These are phyloP conservation scores for Chlamydomonas schloesseri DNA, from an alignment of 139 green algal genomes.

Conservation along the genomic window DNA sequence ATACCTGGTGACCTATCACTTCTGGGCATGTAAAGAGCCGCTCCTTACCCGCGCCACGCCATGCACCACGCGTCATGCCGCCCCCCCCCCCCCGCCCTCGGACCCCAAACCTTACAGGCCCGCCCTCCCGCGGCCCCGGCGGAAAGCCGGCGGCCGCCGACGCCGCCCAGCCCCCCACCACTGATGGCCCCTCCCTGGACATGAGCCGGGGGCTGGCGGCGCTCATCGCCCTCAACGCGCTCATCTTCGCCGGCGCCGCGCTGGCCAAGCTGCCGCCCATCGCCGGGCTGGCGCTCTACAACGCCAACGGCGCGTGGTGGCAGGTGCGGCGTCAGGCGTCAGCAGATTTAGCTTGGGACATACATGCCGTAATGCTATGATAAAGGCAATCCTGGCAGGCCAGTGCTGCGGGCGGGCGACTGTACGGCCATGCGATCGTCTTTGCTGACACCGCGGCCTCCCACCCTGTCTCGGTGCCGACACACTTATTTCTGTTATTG, in stretches of 20 bases:
- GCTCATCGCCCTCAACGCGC: slow-evolving; percentile 10
- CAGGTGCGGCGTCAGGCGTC: slow-evolving; percentile 20
- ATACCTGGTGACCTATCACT: too few species aligned
- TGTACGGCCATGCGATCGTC: too few species aligned
- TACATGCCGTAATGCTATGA: too few species aligned
- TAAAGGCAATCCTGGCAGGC: too few species aligned
- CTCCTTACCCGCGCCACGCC: background rate
- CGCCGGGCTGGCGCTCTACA: slow-evolving; percentile 16
- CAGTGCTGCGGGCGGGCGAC: too few species aligned
- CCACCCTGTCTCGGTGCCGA: too few species aligned
- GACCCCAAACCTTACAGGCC: background rate
- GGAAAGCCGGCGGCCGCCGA: background rate
- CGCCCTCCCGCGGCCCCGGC: background rate
- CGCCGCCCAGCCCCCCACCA: background rate
- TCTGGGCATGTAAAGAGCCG: too few species aligned
- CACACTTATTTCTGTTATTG: too few species aligned
- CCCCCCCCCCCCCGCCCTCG: background rate
- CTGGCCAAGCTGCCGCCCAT: slow-evolving; percentile 29
- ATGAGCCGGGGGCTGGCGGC: slow-evolving; percentile 9
- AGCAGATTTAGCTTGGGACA: too few species aligned
- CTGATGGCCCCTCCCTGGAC: slow-evolving; percentile 37
- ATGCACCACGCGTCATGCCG: too few species aligned
- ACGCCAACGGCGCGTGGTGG: slow-evolving; percentile 6
- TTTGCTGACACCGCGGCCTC: too few species aligned
- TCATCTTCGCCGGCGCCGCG: slow-evolving; percentile 12